Percentiles rank a stretch among this genome's conserved stretches.
phyloP scores from a whole-genome alignment of 208 protist species.

The Wallacemonas sp. region DNA sequence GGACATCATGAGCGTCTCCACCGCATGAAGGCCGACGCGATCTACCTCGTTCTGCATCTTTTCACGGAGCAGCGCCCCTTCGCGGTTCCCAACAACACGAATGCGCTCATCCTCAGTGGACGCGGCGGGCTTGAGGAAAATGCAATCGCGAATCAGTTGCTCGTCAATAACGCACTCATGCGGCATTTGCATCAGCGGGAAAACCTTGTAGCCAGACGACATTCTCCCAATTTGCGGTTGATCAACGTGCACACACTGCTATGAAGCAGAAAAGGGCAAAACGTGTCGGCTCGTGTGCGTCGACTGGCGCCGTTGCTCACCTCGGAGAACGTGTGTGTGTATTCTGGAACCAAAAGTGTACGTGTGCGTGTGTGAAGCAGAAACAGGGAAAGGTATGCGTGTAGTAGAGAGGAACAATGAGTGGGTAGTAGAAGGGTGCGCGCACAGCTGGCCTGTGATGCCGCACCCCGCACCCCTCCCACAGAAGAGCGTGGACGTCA shows the following conservation, averaged over 20 bases:
- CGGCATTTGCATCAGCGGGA: constrained; percentile 61
- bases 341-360: too few relatives aligned
- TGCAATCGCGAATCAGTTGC: constrained; percentile 73
- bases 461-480: too few relatives aligned
- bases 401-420: too few relatives aligned
- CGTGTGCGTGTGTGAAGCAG: neutral
- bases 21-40: constrained; percentile 50
- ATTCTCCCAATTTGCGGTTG: constrained; percentile 20
- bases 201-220: constrained; percentile 74
- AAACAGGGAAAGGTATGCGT: too few relatives aligned
- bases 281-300: too few relatives aligned
- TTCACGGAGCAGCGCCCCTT: constrained; percentile 50
- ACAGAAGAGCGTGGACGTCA: too few relatives aligned
- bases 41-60: constrained; percentile 52
- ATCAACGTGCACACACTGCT: neutral
- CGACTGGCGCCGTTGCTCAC: too few relatives aligned
- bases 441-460: too few relatives aligned
- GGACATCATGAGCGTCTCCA: constrained; percentile 69
- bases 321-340: too few relatives aligned
- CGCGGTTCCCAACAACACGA: constrained; percentile 64
- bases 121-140: constrained; percentile 51
- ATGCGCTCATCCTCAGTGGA: constrained; percentile 78
- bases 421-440: too few relatives aligned
- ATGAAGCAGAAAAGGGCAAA: constrained; percentile 3
- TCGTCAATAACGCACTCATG: constrained; percentile 80